A percentile compares a stretch with the other conserved stretches of the same genome.
Evolutionary conservation across 352 stramenopile genomes (phyloP).

Genomic region (Pythium brachiatum): DNA sequence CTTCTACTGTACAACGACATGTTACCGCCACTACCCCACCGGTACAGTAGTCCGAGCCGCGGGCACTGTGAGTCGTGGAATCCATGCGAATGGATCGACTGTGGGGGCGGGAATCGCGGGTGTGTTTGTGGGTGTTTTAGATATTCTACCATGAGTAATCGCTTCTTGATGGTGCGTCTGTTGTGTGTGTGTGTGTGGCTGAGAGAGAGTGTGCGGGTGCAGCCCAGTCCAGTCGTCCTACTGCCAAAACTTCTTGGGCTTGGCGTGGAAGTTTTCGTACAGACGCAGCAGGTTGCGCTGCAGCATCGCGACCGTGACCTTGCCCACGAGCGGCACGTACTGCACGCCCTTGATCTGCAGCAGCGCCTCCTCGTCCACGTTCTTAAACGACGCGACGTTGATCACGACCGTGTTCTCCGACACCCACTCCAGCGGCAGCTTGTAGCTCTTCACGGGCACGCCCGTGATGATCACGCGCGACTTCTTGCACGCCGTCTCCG

Average conservation of each 20-base stretch:
- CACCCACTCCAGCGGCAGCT: slow-evolving; percentile 91
- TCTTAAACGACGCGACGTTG: slow-evolving; percentile 97
- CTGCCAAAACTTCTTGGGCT: slow-evolving; percentile 85
- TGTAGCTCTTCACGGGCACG: slow-evolving; percentile 93
- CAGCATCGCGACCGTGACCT: slow-evolving; percentile 96
- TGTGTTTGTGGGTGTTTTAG: slow-evolving; percentile 13
- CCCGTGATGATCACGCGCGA: slow-evolving; percentile 95
- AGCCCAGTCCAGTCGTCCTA: slow-evolving; percentile 14
- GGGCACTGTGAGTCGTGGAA: no score
- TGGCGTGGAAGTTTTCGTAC: slow-evolving; percentile 96
- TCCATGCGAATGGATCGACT: background rate
- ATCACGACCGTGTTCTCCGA: slow-evolving; percentile 91
- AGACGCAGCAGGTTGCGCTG: slow-evolving; percentile 95
- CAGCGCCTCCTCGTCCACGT: slow-evolving; percentile 91
- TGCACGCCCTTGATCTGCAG: slow-evolving; percentile 89
- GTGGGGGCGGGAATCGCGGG: background rate
- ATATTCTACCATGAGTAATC: slow-evolving; percentile 7
- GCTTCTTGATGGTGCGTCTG: no score
- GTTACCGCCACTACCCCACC: no score
- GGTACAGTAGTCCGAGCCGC: no score
- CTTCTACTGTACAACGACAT: slow-evolving; percentile 2
- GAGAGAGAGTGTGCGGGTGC: no score
- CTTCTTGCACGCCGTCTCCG: slow-evolving; percentile 84
- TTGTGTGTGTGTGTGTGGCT: no score
- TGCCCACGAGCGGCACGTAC: slow-evolving; percentile 96